Evolutionary conservation across 805 yeast genomes (phyloP).

Genomic region (Myxozyma monticola): DNA sequence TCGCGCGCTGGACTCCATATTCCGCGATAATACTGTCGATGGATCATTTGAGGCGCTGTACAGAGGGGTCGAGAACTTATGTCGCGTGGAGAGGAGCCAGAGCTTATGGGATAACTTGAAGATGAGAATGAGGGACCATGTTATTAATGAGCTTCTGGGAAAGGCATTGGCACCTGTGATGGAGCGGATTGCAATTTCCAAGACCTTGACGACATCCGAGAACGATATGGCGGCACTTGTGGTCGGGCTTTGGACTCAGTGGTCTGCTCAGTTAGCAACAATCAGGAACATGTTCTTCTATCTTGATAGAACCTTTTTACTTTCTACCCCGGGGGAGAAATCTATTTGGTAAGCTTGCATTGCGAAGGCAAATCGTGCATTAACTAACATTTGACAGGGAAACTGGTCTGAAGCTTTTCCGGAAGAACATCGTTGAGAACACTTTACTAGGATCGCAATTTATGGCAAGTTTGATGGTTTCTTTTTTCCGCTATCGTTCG

Average conservation of each 20-base stretch:
- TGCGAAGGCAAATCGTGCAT: background rate
- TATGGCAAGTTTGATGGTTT: constrained; percentile 12
- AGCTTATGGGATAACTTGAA: constrained; percentile 32
- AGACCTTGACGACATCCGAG: background rate
- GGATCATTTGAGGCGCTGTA: constrained; percentile 37
- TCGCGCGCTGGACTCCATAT: constrained; percentile 20
- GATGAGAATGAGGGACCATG: constrained; percentile 18
- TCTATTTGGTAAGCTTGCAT: constrained; percentile 27
- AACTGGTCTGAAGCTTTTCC: constrained; percentile 19
- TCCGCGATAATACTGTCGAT: constrained; percentile 4
- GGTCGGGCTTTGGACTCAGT: constrained; percentile 20
- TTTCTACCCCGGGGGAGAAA: constrained; percentile 17
- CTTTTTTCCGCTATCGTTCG: constrained; percentile 11
- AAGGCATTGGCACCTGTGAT: constrained; percentile 1
- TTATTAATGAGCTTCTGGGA: constrained; percentile 5
- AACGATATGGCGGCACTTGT: constrained; percentile 28
- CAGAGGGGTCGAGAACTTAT: constrained; percentile 37
- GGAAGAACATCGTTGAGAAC: constrained; percentile 12
- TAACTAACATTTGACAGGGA: constrained; percentile 13
- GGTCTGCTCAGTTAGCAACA: constrained; percentile 30
- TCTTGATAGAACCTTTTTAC: constrained; percentile 36
- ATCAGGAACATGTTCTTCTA: constrained; percentile 36
- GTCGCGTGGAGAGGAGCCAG: constrained; percentile 33
- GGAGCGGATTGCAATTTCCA: constrained; percentile 1
- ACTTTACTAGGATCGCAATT: constrained; percentile 3